Conservation (phyloP, 2,329 filamentous ascomycete genomes). For the Pestalotiopsis sp. region DNA sequence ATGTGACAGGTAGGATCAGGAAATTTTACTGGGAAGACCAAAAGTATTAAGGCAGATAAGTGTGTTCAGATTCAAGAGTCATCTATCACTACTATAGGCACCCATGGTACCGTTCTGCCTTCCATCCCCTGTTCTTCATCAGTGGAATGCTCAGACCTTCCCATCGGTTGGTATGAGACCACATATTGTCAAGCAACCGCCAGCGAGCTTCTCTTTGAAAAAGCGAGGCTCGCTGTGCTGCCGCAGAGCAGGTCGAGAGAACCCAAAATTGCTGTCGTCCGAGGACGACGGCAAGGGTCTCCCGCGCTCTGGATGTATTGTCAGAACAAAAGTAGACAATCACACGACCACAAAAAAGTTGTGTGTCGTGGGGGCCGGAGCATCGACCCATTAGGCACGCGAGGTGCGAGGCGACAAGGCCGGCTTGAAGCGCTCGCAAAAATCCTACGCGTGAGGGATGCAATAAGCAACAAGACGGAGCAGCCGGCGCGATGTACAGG, state of each 20-base stretch:
- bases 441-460: constrained; percentile 29
- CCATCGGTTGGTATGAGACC: constrained; percentile 17
- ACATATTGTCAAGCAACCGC: constrained; percentile 13
- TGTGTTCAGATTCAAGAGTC: constrained; percentile 56
- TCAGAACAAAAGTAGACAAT: constrained; percentile 33
- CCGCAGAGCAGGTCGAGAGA: constrained; percentile 24
- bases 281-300: neutral
- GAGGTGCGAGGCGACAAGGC: constrained; percentile 38
- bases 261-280: constrained; percentile 10
- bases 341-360: constrained; percentile 21
- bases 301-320: constrained; percentile 16
- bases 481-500: constrained; percentile 13
- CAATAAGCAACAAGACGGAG: constrained; percentile 36
- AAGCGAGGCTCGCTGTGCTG: constrained; percentile 19
- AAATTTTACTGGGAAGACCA: too few relatives aligned
- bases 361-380: constrained; percentile 49
- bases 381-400: constrained; percentile 53
- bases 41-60: constrained; percentile 6
- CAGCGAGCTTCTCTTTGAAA: constrained; percentile 6
- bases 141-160: constrained; percentile 15
- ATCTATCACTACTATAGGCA: constrained; percentile 43
- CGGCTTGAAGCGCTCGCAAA: constrained; percentile 42
- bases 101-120: constrained; percentile 26
- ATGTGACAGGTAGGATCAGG: too few relatives aligned
- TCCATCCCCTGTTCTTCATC: constrained; percentile 29